Evolutionary conservation across 768 basidiomycete genomes (phyloP).

Genomic region (Mycena haematopus): DNA sequence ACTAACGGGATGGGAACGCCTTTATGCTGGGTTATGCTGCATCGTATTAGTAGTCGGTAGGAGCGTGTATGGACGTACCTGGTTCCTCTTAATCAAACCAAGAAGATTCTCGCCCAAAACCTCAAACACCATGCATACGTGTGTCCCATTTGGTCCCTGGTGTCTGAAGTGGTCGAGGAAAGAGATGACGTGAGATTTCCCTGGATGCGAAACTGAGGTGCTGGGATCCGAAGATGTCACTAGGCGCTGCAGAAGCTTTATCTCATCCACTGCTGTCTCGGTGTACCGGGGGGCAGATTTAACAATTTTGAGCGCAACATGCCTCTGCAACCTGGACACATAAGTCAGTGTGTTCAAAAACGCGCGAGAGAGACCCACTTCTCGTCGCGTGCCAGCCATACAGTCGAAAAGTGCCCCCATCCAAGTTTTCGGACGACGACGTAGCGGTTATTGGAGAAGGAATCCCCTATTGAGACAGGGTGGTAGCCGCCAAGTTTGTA

Average conservation of each 20-base stretch:
- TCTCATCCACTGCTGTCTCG: slow-evolving; percentile 98
- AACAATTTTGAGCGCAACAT: slow-evolving; percentile 53
- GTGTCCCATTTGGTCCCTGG: slow-evolving; percentile 94
- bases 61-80: slow-evolving; percentile 38
- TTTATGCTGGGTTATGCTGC: slow-evolving; percentile 59
- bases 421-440: slow-evolving; percentile 62
- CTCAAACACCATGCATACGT: slow-evolving; percentile 99
- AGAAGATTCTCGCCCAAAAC: slow-evolving; percentile 97
- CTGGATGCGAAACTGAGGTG: slow-evolving; percentile 65
- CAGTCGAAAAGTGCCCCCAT: slow-evolving; percentile 56
- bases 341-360: slow-evolving; percentile 42
- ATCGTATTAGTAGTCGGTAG: neutral
- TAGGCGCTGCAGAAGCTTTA: slow-evolving; percentile 95
- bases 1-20: slow-evolving; percentile 95
- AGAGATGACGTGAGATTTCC: slow-evolving; percentile 94
- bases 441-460: slow-evolving; percentile 43
- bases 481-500: slow-evolving; percentile 35
- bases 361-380: slow-evolving; percentile 36
- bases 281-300: slow-evolving; percentile 98
- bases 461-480: slow-evolving; percentile 44
- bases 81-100: slow-evolving; percentile 95
- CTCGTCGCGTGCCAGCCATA: slow-evolving; percentile 48
- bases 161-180: slow-evolving; percentile 98
- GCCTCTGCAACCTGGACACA: slow-evolving; percentile 53
- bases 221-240: slow-evolving; percentile 65